Conservation (phyloP, 1,284 basidiomycete species). For the Tilletia walkeri region DNA sequence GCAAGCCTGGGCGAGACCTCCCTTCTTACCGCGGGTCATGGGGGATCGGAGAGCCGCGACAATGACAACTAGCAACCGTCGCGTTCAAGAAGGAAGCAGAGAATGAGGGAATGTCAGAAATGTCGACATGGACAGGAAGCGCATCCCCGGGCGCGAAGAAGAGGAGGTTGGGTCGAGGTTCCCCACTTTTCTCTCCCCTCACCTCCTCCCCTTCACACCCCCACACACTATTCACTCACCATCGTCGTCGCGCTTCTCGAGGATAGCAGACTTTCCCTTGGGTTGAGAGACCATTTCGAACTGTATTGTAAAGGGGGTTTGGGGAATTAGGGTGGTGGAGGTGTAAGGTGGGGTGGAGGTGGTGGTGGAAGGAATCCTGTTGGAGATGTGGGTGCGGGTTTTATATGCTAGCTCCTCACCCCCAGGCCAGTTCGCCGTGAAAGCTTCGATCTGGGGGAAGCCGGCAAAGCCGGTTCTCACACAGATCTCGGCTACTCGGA, state of each 20-base stretch:
- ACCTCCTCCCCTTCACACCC: no score
- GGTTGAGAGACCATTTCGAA: slow-evolving; percentile 13
- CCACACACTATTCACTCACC: slow-evolving; percentile 32
- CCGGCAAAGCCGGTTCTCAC: no score
- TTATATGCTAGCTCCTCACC: no score
- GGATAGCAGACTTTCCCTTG: slow-evolving; percentile 23
- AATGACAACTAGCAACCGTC: slow-evolving; percentile 69
- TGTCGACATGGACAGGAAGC: not conserved
- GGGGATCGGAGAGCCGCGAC: slow-evolving; percentile 82
- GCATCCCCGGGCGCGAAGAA: not conserved
- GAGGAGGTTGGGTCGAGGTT: no score
- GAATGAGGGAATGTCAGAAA: not conserved
- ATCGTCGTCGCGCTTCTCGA: slow-evolving; percentile 52
- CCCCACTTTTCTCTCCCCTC: no score
- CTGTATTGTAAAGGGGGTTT: not conserved
- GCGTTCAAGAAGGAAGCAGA: no score
- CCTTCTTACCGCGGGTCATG: slow-evolving; percentile 85
- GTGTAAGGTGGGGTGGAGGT: not conserved
- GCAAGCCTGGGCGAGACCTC: slow-evolving; percentile 74
- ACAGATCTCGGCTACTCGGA: no score
- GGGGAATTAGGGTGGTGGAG: not conserved
- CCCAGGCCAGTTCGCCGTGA: no score
- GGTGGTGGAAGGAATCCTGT: not conserved
- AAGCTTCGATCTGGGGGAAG: no score
- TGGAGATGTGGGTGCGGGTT: not conserved